A percentile compares a stretch with the other conserved stretches of the same genome.
Conservation (phyloP, 495 filamentous ascomycete genomes). For the Penicilliopsis zonata region DNA sequence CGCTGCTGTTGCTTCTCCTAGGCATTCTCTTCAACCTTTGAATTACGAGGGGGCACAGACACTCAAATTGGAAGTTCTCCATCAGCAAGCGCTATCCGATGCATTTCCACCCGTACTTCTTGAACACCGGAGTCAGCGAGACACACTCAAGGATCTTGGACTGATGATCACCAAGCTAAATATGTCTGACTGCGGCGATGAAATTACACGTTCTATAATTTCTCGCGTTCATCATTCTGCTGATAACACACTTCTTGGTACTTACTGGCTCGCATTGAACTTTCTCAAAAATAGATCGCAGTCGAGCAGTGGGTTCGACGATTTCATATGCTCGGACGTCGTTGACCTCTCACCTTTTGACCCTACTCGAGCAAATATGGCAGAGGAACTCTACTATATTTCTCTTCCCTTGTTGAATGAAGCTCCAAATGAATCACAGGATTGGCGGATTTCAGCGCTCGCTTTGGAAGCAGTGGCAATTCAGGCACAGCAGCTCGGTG, state of each 20-base stretch:
- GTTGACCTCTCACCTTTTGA: constrained; percentile 18
- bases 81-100: constrained; percentile 9
- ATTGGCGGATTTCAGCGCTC: constrained; percentile 61
- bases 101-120: constrained; percentile 53
- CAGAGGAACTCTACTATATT: constrained; percentile 71
- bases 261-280: constrained; percentile 73
- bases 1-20: constrained; percentile 20
- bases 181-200: constrained; percentile 23
- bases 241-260: constrained; percentile 47
- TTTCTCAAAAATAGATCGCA: constrained; percentile 45
- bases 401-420: constrained; percentile 52
- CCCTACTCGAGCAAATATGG: constrained; percentile 39
- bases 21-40: constrained; percentile 17
- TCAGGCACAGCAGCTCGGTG: constrained; percentile 50
- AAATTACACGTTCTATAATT: constrained; percentile 44
- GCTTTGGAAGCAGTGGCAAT: constrained; percentile 65
- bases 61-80: constrained; percentile 15
- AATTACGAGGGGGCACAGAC: constrained; percentile 7
- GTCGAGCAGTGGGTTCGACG: constrained; percentile 42
- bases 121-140: constrained; percentile 49
- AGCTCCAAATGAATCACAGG: constrained; percentile 35
- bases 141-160: constrained; percentile 41
- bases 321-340: constrained; percentile 44
- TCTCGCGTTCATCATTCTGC: constrained; percentile 42
- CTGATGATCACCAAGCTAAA: constrained; percentile 31